Base-by-base conservation (phyloP, 768 basidiomycete species). In the Serendipita sp. region DNA sequence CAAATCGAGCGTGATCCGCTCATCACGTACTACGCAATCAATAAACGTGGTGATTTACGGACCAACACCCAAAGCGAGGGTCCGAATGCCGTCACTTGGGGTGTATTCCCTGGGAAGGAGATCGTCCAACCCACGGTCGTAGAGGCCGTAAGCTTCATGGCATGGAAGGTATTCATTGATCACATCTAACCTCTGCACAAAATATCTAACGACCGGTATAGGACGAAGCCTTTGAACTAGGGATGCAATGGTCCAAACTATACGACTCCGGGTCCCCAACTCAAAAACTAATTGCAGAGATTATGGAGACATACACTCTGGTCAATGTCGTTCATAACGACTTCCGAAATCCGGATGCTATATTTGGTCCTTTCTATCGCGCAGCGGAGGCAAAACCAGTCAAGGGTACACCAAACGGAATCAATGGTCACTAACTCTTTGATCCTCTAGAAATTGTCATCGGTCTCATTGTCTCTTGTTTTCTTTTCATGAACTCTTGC, bases 41-140 rank as follows among this genome's bases (percentile, higher is more conserved):
- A 97, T 81, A 91, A 88, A 74, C 83, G 86, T 46, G 96, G 96
- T 45, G 94, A 98, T 73, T 78, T 99, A 60, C 83, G 86, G 64
- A 97, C 96, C 58, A 99, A 98, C 78, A 93, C 85, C 15, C 89
- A 92, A 70, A 89, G 87, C 1, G 93, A 96, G 62, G 92, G 94
- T 2, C 94, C 96, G 32, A 97, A 96, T 70, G 94, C 94, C n/a
- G 92, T 97, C 16, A 97, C 94, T 1, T 97, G 94, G 94, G 94
- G 94, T 68, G 91, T 96, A 7, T 97, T 95, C 80, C 92, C 94
- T 3, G 90, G 91, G 65, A 97, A 97, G 74, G 94, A 96, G 78
- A 89, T 96, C 69, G 77, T 95, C 54, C 92, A 95, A 72, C 94
- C 94, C 24, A 97, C 94, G 18, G 92, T 96, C 67, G 94, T 97